Evolutionary conservation across 1,284 basidiomycete genomes (phyloP), one percentile per base, ranked within the genome.

Genomic region (Fomitopsis schrenkii): DNA sequence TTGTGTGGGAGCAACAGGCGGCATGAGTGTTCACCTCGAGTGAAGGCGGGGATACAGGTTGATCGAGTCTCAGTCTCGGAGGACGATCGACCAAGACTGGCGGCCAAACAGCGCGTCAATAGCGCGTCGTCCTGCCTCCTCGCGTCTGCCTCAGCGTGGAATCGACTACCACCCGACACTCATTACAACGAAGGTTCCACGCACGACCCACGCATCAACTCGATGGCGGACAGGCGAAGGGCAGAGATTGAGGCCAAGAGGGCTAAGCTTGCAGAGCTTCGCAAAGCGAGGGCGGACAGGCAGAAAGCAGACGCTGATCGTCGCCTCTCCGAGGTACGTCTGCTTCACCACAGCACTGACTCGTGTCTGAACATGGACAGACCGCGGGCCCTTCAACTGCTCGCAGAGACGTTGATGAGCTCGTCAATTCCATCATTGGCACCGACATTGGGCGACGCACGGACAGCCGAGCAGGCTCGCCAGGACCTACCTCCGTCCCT

Each of bases 241-340:
- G 84, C 88, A 69, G 95, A 98, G 77, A 93, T 98, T 64, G 94
- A 96, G 76, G 93, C 90, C 45, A 99, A 98, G 77, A 82, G 90
- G 62, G 86, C 88, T 7, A 95, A 95, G 75, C 87, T 98, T 46
- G 93, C 87, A 54, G 93, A 95, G 66, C 81, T 95, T 35, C 83
- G 90, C 62, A 85, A 87, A 70, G 89, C 86, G 44, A 77, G 93
- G 45, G 84, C 85, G 54, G 86, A 90, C 63, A 80, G 92, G 63
- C 83, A 89, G 69, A 82, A 79, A 59, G 80, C 78, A 59, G 86
- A 87, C 50, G 78, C 76, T 36, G 84, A 88, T 59, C 77, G 83
- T 66, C 79, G 82, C 59, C 72, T 73, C 38, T 72, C 80, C 62
- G 82, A 84, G 66, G 69, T 73, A 40, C 44, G 66, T 60, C 62